Conservation (phyloP, 768 basidiomycete species). For the Lactarius evosmus region DNA sequence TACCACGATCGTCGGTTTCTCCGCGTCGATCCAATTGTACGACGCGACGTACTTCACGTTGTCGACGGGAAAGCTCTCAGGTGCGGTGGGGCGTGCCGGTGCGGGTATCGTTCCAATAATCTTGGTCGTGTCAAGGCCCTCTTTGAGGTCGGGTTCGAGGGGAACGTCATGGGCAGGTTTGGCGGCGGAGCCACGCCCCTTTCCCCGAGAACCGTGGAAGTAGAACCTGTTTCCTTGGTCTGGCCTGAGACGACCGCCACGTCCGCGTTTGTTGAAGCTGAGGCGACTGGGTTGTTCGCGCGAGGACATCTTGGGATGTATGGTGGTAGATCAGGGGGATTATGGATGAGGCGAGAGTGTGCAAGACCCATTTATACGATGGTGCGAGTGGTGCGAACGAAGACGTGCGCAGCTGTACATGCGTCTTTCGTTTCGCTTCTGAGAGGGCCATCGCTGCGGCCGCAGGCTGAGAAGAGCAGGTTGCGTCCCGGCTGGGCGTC, state of each 20-base stretch:
- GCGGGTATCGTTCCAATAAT: conserved; percentile 8
- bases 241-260: not conserved
- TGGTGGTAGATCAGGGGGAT: too few relatives aligned
- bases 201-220: not conserved
- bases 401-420: not conserved
- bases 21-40: conserved; percentile 33
- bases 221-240: conserved; percentile 12
- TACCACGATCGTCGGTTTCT: conserved; percentile 33
- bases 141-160: conserved; percentile 7
- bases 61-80: conserved; percentile 12
- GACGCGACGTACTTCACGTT: conserved; percentile 34
- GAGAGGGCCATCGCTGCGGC: not conserved
- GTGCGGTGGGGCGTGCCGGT: not conserved
- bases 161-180: not conserved
- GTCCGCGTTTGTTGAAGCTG: not conserved
- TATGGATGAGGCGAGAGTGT: not conserved
- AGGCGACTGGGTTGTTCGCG: not conserved
- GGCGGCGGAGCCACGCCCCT: not conserved
- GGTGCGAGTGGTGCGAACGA: too few relatives aligned
- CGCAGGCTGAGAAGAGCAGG: not conserved
- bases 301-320: not conserved
- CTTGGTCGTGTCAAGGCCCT: conserved; percentile 10
- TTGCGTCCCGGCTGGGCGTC: not conserved
- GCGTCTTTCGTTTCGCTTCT: not conserved
- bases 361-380: not conserved